A percentile compares a stretch with the other conserved stretches of the same genome.
phyloP scores from a whole-genome alignment of 1,284 basidiomycete species.

The Moesziomyces sp. region DNA sequence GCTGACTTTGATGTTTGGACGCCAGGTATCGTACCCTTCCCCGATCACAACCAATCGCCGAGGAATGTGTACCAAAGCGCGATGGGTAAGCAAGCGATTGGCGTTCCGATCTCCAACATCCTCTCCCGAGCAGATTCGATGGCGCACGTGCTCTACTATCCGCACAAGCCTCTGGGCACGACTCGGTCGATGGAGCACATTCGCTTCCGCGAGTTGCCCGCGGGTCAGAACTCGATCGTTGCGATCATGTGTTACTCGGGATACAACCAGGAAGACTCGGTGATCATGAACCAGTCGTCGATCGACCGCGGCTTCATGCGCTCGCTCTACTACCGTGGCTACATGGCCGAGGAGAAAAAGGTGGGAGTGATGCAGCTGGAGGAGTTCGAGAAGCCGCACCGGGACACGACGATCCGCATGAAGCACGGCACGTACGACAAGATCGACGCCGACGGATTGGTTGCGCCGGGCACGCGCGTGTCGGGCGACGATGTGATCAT shows the following conservation, averaged over 20 bases:
- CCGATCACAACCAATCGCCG: constrained; percentile 99
- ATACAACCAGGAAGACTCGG: constrained; percentile 99
- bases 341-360: constrained; percentile 97
- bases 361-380: constrained; percentile 83
- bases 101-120: constrained; percentile 96
- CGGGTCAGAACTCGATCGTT: constrained; percentile 97
- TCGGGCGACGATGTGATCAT: constrained; percentile 98
- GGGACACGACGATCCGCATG: constrained; percentile 92
- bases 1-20: too few species aligned
- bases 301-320: constrained; percentile 98
- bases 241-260: constrained; percentile 98
- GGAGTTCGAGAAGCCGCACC: constrained; percentile 95
- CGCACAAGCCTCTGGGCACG: constrained; percentile 97
- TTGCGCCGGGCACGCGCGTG: constrained; percentile 94
- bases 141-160: constrained; percentile 94
- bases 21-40: constrained; percentile 89
- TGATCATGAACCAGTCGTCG: constrained; percentile 99
- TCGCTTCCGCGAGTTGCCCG: constrained; percentile 95
- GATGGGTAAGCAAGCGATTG: constrained; percentile 99
- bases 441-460: constrained; percentile 92
- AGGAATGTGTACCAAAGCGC: constrained; percentile 91
- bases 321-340: constrained; percentile 97
- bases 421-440: constrained; percentile 99
- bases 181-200: constrained; percentile 99
- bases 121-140: constrained; percentile 76